These are phyloP conservation scores for Puccinia sorghi DNA, from an alignment of 1,284 basidiomycete species.

Conservation along the genomic window DNA sequence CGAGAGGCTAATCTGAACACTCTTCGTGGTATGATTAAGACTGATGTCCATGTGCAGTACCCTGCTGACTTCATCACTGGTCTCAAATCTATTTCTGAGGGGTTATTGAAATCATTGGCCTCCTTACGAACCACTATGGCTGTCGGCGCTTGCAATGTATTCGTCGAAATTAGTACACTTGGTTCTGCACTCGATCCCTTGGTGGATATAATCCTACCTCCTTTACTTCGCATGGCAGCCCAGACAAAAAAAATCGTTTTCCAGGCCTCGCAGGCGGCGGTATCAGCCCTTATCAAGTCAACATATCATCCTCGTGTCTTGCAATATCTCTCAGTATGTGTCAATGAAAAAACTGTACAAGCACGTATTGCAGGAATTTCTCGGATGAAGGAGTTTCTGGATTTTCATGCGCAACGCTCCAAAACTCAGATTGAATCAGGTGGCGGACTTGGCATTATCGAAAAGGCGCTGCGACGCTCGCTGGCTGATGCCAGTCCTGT, in stretches of 20 bases:
- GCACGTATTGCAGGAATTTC: constrained; percentile 68
- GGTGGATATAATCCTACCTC: constrained; percentile 72
- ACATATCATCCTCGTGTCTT: constrained; percentile 73
- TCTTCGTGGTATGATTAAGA: constrained; percentile 88
- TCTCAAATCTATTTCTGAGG: constrained; percentile 76
- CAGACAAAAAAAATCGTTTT: constrained; percentile 95
- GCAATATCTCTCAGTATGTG: constrained; percentile 70
- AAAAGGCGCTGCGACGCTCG: constrained; percentile 71
- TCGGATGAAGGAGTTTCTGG: constrained; percentile 58
- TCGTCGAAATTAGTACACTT: constrained; percentile 74
- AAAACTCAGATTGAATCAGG: constrained; percentile 57
- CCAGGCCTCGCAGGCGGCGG: constrained; percentile 76
- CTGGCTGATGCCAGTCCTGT: constrained; percentile 76
- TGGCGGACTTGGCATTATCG: constrained; percentile 70
- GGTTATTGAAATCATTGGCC: constrained; percentile 79
- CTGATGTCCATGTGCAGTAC: constrained; percentile 73
- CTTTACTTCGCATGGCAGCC: constrained; percentile 80
- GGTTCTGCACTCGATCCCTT: constrained; percentile 73
- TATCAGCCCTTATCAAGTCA: constrained; percentile 70
- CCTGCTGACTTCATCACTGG: constrained; percentile 71
- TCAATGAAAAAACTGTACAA: constrained; percentile 76
- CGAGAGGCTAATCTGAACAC: constrained; percentile 77
- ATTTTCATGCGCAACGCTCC: constrained; percentile 54
- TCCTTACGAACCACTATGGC: constrained; percentile 91
- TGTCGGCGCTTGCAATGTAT: constrained; percentile 74